Evolutionary conservation across 2,329 filamentous ascomycete species (phyloP), one percentile per base, ranked within the genome.

Genomic region (Talaromyces sp.): DNA sequence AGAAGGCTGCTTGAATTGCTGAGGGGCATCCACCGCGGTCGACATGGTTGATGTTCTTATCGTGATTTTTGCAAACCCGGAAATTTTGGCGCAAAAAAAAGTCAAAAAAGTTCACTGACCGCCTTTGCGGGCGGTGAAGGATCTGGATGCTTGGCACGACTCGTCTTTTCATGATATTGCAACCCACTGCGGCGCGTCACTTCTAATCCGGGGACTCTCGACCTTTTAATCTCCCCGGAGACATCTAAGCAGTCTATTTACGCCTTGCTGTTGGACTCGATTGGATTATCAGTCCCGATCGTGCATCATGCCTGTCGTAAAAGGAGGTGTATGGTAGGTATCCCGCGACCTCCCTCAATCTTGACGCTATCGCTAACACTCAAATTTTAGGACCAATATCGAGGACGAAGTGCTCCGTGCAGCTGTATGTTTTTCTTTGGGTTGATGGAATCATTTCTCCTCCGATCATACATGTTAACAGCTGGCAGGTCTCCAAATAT

Each of bases 331-430:
- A 53, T 87, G 84, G 75, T 77, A 67, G 61, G 74, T 62, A 14
- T 35, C 33, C 32, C 51, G 32, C 46, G 24, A 5, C 37, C 27
- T 29, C 36, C 40, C 30, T 29, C 24, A 41, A 35, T 27, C 40
- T 50, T 17, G 42, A 41, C 27, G 40, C 24, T 27, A 47, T 37
- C 39, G 24, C 27, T 52, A 33, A 64, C 70, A 58, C 70, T 45
- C 24, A 27, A 13, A 24, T 22, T 17, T 11, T 48, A 76, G 75
- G 84, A 86, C 84, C 11, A 87, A 87, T 62, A 85, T 87, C 61
- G 84, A 87, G 81, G 94, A 99, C 78, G 94, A 99, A 76, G 96
- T 97, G 68, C 88, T 99, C 77, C 97, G 97, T 77, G 92, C 91
- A 51, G 89, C 89, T 54, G 91, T 73, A 68, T 44, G 70, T 62